These are phyloP conservation scores for Oryza rufipogon DNA, from an alignment of 176 grass and related monocot species.

Conservation along the genomic window DNA sequence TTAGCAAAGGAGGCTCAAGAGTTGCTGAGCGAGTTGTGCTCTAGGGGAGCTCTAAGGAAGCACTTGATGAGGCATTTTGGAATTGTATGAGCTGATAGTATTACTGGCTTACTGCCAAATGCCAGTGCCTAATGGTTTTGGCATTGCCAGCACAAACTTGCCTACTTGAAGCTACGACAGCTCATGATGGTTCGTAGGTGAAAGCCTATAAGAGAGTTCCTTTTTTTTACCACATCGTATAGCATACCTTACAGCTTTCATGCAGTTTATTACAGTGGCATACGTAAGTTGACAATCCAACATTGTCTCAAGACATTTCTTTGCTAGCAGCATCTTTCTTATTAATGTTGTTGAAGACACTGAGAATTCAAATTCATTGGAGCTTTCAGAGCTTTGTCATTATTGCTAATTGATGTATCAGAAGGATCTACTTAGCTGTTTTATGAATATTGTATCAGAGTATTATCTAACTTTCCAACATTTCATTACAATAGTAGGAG, in stretches of 20 bases:
- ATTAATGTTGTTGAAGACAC: neutral
- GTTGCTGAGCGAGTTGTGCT: conserved; percentile 45
- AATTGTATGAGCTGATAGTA: conserved; percentile 28
- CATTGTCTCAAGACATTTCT: neutral
- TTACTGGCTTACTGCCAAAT: conserved; percentile 1
- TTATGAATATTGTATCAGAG: neutral
- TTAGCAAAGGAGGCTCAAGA: conserved; percentile 54
- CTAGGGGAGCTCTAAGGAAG: conserved; percentile 45
- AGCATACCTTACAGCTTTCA: neutral
- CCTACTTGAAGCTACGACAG: conserved; percentile 25
- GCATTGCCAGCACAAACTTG: neutral
- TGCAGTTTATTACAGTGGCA: conserved; percentile 28
- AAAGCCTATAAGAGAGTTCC: neutral
- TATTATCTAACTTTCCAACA: neutral
- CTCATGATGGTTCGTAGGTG: conserved; percentile 8
- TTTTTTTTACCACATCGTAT: conserved; percentile 21
- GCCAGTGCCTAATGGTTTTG: neutral
- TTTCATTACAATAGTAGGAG: neutral
- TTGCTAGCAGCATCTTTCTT: neutral
- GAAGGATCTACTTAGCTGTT: neutral
- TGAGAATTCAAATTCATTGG: neutral
- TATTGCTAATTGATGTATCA: neutral
- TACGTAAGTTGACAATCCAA: neutral
- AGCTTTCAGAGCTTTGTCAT: neutral
- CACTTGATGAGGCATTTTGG: conserved; percentile 48